Base-by-base conservation (phyloP, 2,329 filamentous ascomycete genomes). In the Aspergillus oerlinghausenensis region DNA sequence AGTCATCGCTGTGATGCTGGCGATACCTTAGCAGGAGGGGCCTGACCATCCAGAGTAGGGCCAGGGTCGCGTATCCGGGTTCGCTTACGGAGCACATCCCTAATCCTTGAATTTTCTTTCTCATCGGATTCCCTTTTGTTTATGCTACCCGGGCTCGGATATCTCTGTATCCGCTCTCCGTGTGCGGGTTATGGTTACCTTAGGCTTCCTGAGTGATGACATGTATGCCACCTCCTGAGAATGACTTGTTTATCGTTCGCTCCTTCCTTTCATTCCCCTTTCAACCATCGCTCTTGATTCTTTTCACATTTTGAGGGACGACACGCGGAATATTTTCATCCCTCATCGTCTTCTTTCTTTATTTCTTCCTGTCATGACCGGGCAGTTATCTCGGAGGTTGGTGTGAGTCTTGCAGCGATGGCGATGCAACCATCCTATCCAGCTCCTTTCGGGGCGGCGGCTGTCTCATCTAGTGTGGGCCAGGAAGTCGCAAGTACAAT, bases 401-500 rank as follows among this genome's bases (percentile, higher is more conserved):
- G 11, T 21, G 43, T 47, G 19, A 3, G 2, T 47, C 43, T 29
- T 26, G 9, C 40, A 29, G 50, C 32, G 25, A 62, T 63, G 57
- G 51, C 47, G 43, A 52, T 54, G 25, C 57, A 59, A n/a, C 58
- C 61, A n/a, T 52, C 54, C 21, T 56, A 60, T 49, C 62, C 63
- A 49, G 58, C 58, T 19, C 62, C 65, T 9, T 63, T 62, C 28
- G 65, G 57, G 21, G 58, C 55, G 11, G 48, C 50, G 5, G 52
- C 59, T 29, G 50, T 54, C 32, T 56, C 63, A 5, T 54, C 56
- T 3, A 50, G 49, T 19, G 29, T 55, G 47, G 58, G 45, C 7
- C 40, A 45, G 11, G 52, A 55, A 9, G 21, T 56, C 2, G 57
- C 58, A 19, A 49, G 54, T 28, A 54, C 62, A 21, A 50, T 55